A percentile compares a stretch with the other conserved stretches of the same genome.
These are phyloP conservation scores for Elsinoe batatas DNA, from an alignment of 2,329 filamentous ascomycete genomes.

Conservation along the genomic window DNA sequence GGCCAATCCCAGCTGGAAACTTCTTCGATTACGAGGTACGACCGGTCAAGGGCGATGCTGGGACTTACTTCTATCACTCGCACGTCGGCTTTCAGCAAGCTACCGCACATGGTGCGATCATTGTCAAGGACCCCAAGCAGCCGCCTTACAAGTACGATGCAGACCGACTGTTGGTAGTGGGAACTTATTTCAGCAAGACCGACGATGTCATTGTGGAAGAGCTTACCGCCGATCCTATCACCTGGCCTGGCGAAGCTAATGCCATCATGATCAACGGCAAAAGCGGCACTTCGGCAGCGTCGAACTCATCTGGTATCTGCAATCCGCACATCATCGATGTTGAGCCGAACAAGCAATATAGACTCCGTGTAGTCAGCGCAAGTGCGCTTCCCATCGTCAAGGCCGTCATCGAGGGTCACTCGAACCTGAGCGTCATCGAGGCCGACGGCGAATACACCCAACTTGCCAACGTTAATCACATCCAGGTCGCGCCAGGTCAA, in stretches of 20 bases:
- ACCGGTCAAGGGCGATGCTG: conserved; percentile 43
- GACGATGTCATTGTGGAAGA: conserved; percentile 38
- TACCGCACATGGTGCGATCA: conserved; percentile 48
- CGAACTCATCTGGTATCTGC: conserved; percentile 28
- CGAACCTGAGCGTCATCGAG: conserved; percentile 48
- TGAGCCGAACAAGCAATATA: conserved; percentile 50
- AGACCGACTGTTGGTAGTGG: conserved; percentile 41
- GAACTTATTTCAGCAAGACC: not conserved
- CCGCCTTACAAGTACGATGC: conserved; percentile 53
- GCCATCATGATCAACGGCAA: conserved; percentile 50
- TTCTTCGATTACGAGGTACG: conserved; percentile 61
- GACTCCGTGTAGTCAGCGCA: conserved; percentile 50
- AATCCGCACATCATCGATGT: conserved; percentile 47
- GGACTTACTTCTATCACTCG: conserved; percentile 60
- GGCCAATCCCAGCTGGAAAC: conserved; percentile 51
- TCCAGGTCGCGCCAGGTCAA: conserved; percentile 51
- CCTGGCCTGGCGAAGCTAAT: conserved; percentile 50
- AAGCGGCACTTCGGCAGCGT: conserved; percentile 35
- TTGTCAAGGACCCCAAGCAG: conserved; percentile 42
- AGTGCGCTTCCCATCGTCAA: conserved; percentile 46
- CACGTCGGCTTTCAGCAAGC: conserved; percentile 55
- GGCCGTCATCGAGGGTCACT: conserved; percentile 48
- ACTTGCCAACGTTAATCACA: conserved; percentile 36
- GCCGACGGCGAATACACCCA: conserved; percentile 48
- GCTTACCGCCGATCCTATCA: conserved; percentile 41